Conservation (phyloP, 768 basidiomycete species). For the Lactarius vividus region DNA sequence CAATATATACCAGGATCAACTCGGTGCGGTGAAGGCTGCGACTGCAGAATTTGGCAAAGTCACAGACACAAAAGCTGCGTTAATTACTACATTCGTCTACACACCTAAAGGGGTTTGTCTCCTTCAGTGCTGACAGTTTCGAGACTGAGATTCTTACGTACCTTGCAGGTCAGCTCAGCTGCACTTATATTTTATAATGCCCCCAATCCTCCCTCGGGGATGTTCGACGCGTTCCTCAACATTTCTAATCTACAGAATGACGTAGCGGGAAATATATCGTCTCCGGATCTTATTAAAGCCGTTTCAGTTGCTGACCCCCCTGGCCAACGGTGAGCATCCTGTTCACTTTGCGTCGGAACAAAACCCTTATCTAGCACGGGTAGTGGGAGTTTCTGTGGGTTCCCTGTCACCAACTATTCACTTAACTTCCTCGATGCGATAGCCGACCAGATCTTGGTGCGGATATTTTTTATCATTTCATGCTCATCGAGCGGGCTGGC, state of each 20-base stretch:
- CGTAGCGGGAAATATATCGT: conserved; percentile 36
- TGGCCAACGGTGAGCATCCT: conserved; percentile 24
- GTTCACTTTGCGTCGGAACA: neutral
- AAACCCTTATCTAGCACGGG: neutral
- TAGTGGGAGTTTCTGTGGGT: conserved; percentile 32
- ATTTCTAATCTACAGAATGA: conserved; percentile 38
- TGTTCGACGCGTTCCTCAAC: conserved; percentile 46
- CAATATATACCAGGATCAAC: neutral
- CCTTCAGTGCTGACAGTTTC: conserved; percentile 16
- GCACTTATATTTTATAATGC: conserved; percentile 51
- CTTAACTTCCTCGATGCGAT: conserved; percentile 39
- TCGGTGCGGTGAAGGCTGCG: neutral
- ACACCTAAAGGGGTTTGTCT: conserved; percentile 38
- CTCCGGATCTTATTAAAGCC: conserved; percentile 39
- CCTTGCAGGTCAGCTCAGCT: neutral
- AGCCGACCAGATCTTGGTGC: conserved; percentile 41
- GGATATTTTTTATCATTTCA: neutral
- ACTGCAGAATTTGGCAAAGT: neutral
- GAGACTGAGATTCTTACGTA: conserved; percentile 38
- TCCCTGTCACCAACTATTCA: conserved; percentile 37
- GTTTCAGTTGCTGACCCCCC: conserved; percentile 31
- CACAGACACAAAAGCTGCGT: neutral
- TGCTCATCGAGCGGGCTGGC: neutral
- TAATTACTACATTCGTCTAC: neutral
- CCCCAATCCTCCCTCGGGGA: conserved; percentile 43